Evolutionary conservation across 495 filamentous ascomycete species (phyloP).

Genomic region (Aspergillus affinis): DNA sequence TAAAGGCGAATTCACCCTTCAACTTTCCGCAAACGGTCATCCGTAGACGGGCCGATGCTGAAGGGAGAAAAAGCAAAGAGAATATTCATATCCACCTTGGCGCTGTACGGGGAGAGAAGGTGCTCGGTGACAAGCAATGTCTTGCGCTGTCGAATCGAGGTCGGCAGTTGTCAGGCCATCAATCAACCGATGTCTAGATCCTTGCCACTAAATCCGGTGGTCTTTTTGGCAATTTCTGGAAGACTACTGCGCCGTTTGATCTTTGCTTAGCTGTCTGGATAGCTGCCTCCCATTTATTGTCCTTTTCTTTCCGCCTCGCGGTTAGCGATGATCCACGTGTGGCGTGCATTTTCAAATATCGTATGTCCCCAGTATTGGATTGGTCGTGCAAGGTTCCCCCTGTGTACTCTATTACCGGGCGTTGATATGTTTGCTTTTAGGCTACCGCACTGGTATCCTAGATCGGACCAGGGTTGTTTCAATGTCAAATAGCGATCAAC

Average conservation of each 20-base stretch:
- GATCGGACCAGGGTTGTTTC: neutral
- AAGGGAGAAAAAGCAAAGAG: constrained; percentile 6
- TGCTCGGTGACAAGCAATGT: neutral
- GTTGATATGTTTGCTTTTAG: neutral
- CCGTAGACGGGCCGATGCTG: constrained; percentile 5
- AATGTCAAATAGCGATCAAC: neutral
- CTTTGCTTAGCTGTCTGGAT: neutral
- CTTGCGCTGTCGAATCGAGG: neutral
- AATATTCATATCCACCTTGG: constrained; percentile 9
- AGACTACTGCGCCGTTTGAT: neutral
- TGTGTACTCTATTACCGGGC: neutral
- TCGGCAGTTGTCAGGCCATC: constrained; percentile 6
- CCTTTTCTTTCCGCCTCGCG: neutral
- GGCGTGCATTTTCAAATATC: neutral
- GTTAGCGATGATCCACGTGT: neutral
- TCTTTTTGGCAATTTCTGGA: neutral
- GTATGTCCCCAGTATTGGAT: neutral
- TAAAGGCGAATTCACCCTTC: neutral
- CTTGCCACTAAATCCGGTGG: neutral
- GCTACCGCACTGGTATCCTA: neutral
- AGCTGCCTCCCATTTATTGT: neutral
- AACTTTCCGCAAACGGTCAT: constrained; percentile 10
- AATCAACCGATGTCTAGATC: constrained; percentile 5
- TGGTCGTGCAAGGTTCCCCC: neutral
- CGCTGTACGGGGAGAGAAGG: constrained; percentile 6